Percentiles rank a stretch among this genome's conserved stretches.
These are phyloP conservation scores for Castanopsis chinensis DNA, from an alignment of 306 rosid genomes.

Conservation along the genomic window DNA sequence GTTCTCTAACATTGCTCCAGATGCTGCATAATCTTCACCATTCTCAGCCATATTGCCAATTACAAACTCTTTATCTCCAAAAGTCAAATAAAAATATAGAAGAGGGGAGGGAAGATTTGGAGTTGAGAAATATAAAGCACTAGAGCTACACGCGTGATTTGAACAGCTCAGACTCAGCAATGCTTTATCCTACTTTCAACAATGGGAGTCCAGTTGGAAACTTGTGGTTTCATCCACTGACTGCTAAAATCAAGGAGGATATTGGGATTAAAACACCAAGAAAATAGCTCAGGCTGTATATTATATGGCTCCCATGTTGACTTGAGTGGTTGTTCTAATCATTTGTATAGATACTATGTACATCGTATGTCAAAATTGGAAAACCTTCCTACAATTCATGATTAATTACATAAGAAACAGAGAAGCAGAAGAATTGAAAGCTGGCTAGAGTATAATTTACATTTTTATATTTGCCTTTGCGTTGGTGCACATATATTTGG, in stretches of 20 bases:
- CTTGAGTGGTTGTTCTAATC: constrained; percentile 60
- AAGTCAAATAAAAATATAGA: constrained; percentile 10
- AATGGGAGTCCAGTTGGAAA: constrained; percentile 39
- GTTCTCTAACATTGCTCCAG: constrained; percentile 73
- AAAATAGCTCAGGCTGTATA: constrained; percentile 10
- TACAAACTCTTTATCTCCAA: neutral
- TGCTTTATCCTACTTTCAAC: constrained; percentile 32
- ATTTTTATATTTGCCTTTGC: constrained; percentile 31
- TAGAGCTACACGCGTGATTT: constrained; percentile 17
- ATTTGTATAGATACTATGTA: constrained; percentile 47
- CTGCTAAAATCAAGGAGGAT: constrained; percentile 46
- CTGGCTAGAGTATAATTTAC: constrained; percentile 35
- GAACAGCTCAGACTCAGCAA: constrained; percentile 51
- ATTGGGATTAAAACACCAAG: constrained; percentile 35
- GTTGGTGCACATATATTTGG: neutral
- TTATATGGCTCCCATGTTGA: constrained; percentile 34
- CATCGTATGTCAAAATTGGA: constrained; percentile 27
- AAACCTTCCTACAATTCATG: constrained; percentile 36
- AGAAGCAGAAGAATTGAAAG: constrained; percentile 49
- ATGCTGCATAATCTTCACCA: constrained; percentile 31
- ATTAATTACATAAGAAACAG: constrained; percentile 37
- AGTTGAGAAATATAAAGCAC: constrained; percentile 9
- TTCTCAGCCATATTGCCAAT: constrained; percentile 45
- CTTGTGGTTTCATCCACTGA: constrained; percentile 54
- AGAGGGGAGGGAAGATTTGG: constrained; percentile 18